A percentile compares a stretch with the other conserved stretches of the same genome.
Evolutionary conservation across 345 rosid species (phyloP).

Genomic region (Eucalyptus marginata): DNA sequence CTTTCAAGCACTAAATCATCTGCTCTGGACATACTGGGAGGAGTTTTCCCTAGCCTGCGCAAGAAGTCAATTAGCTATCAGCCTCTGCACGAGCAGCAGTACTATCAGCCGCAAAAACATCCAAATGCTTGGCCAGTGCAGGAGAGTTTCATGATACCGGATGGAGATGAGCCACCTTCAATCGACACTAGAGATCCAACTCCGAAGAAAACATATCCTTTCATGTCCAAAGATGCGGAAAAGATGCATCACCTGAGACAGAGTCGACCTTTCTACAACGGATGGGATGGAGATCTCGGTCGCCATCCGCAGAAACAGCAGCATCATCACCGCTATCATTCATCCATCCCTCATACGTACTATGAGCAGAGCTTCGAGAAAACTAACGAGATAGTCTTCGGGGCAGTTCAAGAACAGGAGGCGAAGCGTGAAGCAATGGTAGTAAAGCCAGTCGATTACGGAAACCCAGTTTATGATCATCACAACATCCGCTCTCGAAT

Average conservation of each 20-base stretch:
- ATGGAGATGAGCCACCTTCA: conserved; percentile 86
- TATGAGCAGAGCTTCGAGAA: conserved; percentile 72
- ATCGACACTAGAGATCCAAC: conserved; percentile 74
- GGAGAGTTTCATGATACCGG: conserved; percentile 55
- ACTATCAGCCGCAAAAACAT: conserved; percentile 18
- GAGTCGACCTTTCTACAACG: conserved; percentile 60
- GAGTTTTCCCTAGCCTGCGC: conserved; percentile 47
- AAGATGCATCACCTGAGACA: conserved; percentile 84
- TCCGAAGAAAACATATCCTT: conserved; percentile 78
- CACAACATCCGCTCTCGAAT: conserved; percentile 33
- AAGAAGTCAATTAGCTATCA: conserved; percentile 29
- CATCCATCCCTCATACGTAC: conserved; percentile 59
- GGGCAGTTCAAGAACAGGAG: conserved; percentile 77
- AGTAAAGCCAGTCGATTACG: conserved; percentile 52
- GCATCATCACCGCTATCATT: conserved; percentile 55
- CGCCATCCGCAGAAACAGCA: conserved; percentile 41
- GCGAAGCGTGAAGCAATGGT: conserved; percentile 22
- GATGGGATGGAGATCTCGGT: conserved; percentile 49
- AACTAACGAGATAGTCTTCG: conserved; percentile 73
- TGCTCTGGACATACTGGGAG: conserved; percentile 52
- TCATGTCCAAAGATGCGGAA: conserved; percentile 93
- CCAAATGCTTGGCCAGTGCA: conserved; percentile 55
- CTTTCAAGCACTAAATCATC: conserved; percentile 38
- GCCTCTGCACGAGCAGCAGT: conserved; percentile 9
- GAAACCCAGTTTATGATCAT: conserved; percentile 25